Evolutionary conservation across 345 rosid genomes (phyloP), one percentile per base, ranked within the genome.

Genomic region (Anacardium occidentale): DNA sequence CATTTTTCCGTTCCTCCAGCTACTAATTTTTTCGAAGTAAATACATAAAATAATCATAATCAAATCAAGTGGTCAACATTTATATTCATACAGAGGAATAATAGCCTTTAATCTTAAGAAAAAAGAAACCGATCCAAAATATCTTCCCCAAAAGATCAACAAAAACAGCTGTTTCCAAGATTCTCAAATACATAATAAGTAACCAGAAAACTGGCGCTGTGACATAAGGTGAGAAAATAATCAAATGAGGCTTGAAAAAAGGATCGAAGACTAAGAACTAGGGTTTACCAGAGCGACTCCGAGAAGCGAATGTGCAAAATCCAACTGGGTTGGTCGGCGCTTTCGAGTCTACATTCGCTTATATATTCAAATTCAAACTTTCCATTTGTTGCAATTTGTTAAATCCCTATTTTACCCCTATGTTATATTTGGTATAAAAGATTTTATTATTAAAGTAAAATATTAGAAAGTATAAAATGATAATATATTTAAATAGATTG

Each of bases 251-350:
- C 8, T 54, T 7, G 18, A 37, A 40, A 37, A 13, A 10, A 1
- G n/a, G 10, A 71, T 9, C 45, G 5, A 60, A 8, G 21, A 48
- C 9, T 0, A 32, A 57, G 64, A 44, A 21, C 69, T 60, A 53
- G 78, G 74, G 76, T 62, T 80, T 70, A 80, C 78, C 78, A 56
- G 68, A 74, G 73, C 24, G 22, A 63, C 69, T 45, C 60, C 5
- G 45, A 21, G 21, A 47, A 54, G 69, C 37, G 5, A 58, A 54
- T 5, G 29, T 25, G 20, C 47, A 54, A 14, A 44, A 14, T 40
- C 72, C 37, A 57, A 64, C 17, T 29, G 37, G 13, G 42, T 34
- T 21, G 4, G 18, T 21, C 5, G 18, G 10, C 37, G 32, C 3
- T 29, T 3, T 29, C 2, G 32, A 29, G 32, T 5, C 18, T 32